Conservation (phyloP, 768 basidiomycete genomes). For the Punctularia strigosozonata region DNA sequence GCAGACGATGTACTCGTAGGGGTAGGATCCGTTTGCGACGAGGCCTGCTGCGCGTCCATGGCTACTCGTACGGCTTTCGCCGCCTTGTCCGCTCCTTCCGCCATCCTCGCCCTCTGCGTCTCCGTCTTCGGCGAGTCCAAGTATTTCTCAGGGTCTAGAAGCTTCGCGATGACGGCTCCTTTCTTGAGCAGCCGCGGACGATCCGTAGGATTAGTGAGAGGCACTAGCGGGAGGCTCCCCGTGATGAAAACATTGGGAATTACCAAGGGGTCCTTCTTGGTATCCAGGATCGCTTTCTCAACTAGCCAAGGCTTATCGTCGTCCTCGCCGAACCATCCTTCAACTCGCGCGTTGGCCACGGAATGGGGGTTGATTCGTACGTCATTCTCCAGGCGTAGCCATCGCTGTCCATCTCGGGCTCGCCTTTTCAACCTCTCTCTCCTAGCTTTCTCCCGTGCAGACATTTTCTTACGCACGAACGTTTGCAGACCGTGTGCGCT, state of each 20-base stretch:
- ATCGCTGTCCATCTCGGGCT: not conserved
- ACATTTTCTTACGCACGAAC: not conserved
- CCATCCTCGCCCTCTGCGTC: not conserved
- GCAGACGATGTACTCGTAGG: not conserved
- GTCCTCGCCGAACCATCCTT: not conserved
- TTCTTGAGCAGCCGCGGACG: not conserved
- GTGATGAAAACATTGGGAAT: not conserved
- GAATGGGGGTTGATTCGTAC: not conserved
- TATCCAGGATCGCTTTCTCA: not conserved
- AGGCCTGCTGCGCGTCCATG: not conserved
- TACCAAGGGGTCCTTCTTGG: not conserved
- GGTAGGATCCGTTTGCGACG: not conserved
- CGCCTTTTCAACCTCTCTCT: not conserved
- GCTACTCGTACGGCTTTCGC: not conserved
- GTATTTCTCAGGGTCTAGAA: not conserved
- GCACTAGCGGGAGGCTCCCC: not conserved
- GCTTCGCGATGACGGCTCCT: not conserved
- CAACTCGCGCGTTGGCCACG: not conserved
- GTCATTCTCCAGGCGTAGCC: not conserved
- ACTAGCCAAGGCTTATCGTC: not conserved
- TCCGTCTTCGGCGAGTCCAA: not conserved
- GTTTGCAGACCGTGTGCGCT: not conserved
- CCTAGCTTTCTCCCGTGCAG: not conserved
- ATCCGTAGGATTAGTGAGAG: not conserved
- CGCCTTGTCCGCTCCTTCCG: not conserved